These are phyloP conservation scores for Camelina neglecta DNA, from an alignment of 345 rosid species.

Conservation along the genomic window DNA sequence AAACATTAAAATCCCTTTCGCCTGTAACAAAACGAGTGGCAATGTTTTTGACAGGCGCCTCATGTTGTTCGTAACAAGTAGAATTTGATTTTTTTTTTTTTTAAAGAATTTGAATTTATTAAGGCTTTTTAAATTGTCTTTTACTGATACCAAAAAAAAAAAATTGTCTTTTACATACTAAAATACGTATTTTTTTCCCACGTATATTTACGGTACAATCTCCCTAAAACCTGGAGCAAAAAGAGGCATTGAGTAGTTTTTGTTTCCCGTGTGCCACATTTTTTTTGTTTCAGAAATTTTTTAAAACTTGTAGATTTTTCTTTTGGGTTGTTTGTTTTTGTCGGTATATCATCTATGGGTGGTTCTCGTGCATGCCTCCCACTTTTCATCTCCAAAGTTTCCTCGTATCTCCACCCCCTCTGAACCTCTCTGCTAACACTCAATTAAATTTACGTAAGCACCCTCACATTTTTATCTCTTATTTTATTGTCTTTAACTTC, in stretches of 20 bases:
- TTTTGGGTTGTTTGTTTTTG: conserved; percentile 11
- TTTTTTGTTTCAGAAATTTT: neutral
- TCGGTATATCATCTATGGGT: conserved; percentile 42
- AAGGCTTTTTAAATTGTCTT: neutral
- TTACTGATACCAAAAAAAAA: neutral
- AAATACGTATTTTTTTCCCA: conserved; percentile 10
- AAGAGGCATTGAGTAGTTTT: conserved; percentile 24
- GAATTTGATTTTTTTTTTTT: no score
- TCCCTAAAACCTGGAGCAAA: conserved; percentile 38
- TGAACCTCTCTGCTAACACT: conserved; percentile 14
- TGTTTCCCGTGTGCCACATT: conserved; percentile 26
- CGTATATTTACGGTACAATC: conserved; percentile 16
- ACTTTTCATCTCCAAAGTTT: conserved; percentile 47
- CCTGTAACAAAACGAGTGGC: conserved; percentile 7
- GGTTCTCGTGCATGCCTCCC: conserved; percentile 52
- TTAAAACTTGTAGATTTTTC: neutral
- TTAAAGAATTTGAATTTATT: no score
- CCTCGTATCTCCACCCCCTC: conserved; percentile 42
- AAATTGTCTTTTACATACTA: neutral
- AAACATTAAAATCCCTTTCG: neutral
- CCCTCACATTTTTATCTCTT: conserved; percentile 14
- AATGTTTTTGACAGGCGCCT: neutral
- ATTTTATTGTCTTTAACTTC: neutral
- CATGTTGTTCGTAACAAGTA: neutral
- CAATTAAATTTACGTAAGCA: conserved; percentile 4